Evolutionary conservation across 805 yeast genomes (phyloP).

Genomic region (Cyberlindnera xishuangbannaensis): DNA sequence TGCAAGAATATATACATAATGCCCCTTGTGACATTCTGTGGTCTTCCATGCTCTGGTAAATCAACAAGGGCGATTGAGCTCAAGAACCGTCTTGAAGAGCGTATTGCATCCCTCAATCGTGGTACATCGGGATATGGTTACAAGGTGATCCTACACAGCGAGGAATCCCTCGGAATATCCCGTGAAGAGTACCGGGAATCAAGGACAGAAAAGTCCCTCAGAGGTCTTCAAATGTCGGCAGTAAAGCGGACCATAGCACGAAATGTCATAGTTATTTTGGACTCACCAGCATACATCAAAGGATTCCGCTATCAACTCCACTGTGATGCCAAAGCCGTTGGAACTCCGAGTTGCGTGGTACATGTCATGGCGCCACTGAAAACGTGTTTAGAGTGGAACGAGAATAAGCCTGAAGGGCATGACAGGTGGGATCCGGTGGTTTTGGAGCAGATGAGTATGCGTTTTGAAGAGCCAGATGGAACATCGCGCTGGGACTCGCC

Average conservation of each 20-base stretch:
- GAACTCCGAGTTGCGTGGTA: constrained; percentile 77
- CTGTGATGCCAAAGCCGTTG: constrained; percentile 84
- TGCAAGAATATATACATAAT: too few relatives aligned
- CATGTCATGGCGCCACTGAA: constrained; percentile 70
- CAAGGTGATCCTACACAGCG: constrained; percentile 65
- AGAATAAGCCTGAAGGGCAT: constrained; percentile 18
- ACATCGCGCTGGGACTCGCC: constrained; percentile 93
- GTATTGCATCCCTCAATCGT: constrained; percentile 34
- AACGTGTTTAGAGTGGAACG: constrained; percentile 60
- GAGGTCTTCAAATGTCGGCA: constrained; percentile 84
- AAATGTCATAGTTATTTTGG: constrained; percentile 72
- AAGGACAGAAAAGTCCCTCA: constrained; percentile 67
- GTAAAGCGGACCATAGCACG: constrained; percentile 75
- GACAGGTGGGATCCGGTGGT: constrained; percentile 59
- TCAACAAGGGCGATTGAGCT: constrained; percentile 64
- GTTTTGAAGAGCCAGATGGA: constrained; percentile 92
- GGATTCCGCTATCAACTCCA: constrained; percentile 92
- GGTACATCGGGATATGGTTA: constrained; percentile 48
- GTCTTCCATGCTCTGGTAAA: constrained; percentile 84
- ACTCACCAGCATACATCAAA: constrained; percentile 83
- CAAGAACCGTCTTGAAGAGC: constrained; percentile 38
- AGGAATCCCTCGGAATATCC: constrained; percentile 67
- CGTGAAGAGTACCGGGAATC: constrained; percentile 69
- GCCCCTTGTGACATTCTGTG: constrained; percentile 84
- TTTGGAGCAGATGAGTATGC: constrained; percentile 62